phyloP scores from a whole-genome alignment of 306 rosid species.

The Trifolium pratense region DNA sequence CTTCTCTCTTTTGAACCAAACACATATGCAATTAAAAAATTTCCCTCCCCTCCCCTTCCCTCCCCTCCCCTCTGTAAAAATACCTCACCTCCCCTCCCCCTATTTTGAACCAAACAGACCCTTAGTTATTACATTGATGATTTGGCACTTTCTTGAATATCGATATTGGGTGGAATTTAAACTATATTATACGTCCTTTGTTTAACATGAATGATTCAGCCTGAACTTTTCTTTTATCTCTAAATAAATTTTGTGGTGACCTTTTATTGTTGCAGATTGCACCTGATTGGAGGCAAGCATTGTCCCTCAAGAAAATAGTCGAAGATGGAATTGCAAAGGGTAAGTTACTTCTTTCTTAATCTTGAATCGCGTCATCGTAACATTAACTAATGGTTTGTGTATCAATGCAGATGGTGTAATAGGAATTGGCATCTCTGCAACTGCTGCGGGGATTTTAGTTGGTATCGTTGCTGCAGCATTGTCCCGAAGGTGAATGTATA shows the following conservation, averaged over 20 bases:
- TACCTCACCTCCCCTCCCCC: no score
- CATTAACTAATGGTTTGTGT: constrained; percentile 28
- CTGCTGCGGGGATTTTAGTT: constrained; percentile 80
- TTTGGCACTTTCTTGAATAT: constrained; percentile 26
- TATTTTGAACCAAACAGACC: no score
- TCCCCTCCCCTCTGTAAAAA: no score
- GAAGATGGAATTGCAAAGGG: constrained; percentile 84
- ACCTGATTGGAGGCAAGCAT: constrained; percentile 96
- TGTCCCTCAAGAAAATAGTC: constrained; percentile 61
- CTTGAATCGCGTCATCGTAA: neutral
- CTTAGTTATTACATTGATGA: constrained; percentile 13
- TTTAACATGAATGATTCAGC: constrained; percentile 29
- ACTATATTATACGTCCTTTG: neutral
- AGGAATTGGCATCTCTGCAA: constrained; percentile 92
- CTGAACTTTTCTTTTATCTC: neutral
- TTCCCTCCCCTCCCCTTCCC: no score
- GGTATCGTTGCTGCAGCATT: constrained; percentile 93
- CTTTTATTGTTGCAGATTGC: constrained; percentile 68
- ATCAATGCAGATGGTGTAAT: constrained; percentile 78
- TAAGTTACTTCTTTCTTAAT: constrained; percentile 33
- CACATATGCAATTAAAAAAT: no score
- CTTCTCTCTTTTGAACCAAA: no score
- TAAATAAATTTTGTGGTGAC: neutral
- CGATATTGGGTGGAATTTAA: neutral
- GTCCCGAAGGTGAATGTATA: constrained; percentile 54